Evolutionary conservation across 139 green algal species (phyloP).

Genomic region (Pseudopediastrum boryanum): DNA sequence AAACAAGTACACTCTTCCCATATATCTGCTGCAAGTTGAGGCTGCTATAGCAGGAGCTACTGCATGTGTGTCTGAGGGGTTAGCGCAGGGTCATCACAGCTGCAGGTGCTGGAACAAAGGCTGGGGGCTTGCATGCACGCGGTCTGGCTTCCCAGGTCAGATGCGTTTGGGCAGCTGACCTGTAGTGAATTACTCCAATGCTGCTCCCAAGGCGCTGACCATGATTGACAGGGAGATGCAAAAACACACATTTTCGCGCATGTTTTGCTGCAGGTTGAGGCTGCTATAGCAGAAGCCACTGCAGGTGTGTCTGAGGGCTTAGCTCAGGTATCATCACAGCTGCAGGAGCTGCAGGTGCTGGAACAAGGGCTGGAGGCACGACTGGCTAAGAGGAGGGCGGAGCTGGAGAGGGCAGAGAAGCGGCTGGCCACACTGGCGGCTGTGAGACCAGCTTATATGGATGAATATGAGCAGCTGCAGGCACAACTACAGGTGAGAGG

Average conservation of each 20-base stretch:
- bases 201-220: too few relatives aligned
- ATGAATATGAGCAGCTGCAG: slow-evolving; percentile 85
- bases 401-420: slow-evolving; percentile 86
- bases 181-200: too few relatives aligned
- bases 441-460: slow-evolving; percentile 84
- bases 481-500: slow-evolving; percentile 58
- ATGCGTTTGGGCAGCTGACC: too few relatives aligned
- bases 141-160: too few relatives aligned
- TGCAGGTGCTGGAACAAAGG: slow-evolving; percentile 65
- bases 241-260: too few relatives aligned
- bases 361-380: slow-evolving; percentile 68
- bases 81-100: slow-evolving; percentile 26
- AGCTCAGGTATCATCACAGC: slow-evolving; percentile 32
- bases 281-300: slow-evolving; percentile 12
- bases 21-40: too few relatives aligned
- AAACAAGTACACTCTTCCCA: too few relatives aligned
- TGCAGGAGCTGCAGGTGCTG: slow-evolving; percentile 64
- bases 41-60: slow-evolving; percentile 21
- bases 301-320: slow-evolving; percentile 1
- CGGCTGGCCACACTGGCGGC: slow-evolving; percentile 64
- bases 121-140: too few relatives aligned
- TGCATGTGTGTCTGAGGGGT: not conserved
- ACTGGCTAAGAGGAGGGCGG: slow-evolving; percentile 63
- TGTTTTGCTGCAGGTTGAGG: slow-evolving; percentile 66
- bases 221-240: too few relatives aligned